Base-by-base conservation (phyloP, 2,329 filamentous ascomycete species). In the Leptographium flavum region DNA sequence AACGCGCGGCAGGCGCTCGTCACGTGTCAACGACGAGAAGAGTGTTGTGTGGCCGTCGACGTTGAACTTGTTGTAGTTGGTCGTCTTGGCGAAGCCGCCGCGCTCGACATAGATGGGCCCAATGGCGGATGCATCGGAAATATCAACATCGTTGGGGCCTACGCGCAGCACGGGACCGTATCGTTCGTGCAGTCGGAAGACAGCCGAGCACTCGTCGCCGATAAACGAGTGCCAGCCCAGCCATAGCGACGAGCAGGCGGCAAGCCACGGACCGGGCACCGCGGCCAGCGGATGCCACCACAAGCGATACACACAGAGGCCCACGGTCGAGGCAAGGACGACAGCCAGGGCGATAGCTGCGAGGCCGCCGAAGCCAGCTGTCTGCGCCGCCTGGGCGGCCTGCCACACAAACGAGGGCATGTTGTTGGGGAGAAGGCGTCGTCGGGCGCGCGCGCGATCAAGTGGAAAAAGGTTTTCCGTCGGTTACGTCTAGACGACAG, bases 301-400 rank as follows among this genome's bases (percentile, higher is more conserved):
- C 1, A 70, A 48, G 5, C 69, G 59, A 44, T 73, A 70, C 2
- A 46, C 15, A 19, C 32, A 45, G 5, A 27, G n/a, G 22, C 17
- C 21, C 5, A 25, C 19, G 3, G 17, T 23, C 10, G 28, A 10
- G 13, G 15, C 27, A 5, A 35, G 30, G 10, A 10, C 14, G 6
- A 15, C 31, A 1, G 30, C 40, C n/a, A 21, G 17, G 39, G 5
- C 30, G 25, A 17, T 15, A 42, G 10, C 10, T 5, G 23, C 23
- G 11, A 37, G 21, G 2, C 4, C 14, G 22, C 15, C 37, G 22
- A 21, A 19, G 3, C 23, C 37, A 4, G 35, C 19, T 23, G 37
- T 23, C 37, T 23, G 28, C 23, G 23, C 37, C 7, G 22, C 13
- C 23, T 39, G 37, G 15, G 23, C 23, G 7, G 23, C 23, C 15